Evolutionary conservation across 1,284 basidiomycete genomes (phyloP).

Genomic region (Sparassis latifolia): DNA sequence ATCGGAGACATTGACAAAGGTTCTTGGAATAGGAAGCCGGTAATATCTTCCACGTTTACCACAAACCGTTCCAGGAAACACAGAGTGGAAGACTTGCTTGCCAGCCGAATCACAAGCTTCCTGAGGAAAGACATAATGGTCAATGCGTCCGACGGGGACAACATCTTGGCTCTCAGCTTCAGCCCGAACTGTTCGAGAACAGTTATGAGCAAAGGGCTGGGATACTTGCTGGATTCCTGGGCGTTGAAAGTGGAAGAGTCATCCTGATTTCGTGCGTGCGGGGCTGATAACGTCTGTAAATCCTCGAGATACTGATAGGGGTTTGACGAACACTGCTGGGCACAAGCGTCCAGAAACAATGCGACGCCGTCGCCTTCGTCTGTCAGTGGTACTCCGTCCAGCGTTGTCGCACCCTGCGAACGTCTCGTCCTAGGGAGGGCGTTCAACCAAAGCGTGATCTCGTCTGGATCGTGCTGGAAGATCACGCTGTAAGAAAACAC

Average conservation of each 20-base stretch:
- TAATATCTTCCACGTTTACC: slow-evolving; percentile 30
- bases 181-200: slow-evolving; percentile 71
- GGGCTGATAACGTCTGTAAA: slow-evolving; percentile 28
- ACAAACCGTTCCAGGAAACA: slow-evolving; percentile 29
- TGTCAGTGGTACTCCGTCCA: slow-evolving; percentile 46
- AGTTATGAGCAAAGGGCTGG: slow-evolving; percentile 73
- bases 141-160: slow-evolving; percentile 55
- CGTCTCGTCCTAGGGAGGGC: slow-evolving; percentile 42
- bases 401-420: slow-evolving; percentile 28
- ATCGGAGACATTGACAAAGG: slow-evolving; percentile 23
- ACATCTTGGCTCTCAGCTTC: slow-evolving; percentile 46
- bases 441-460: slow-evolving; percentile 73
- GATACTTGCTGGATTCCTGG: slow-evolving; percentile 21
- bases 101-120: slow-evolving; percentile 50
- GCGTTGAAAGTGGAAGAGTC: slow-evolving; percentile 3
- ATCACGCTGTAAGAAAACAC: slow-evolving; percentile 66
- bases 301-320: slow-evolving; percentile 88
- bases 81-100: slow-evolving; percentile 44
- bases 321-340: slow-evolving; percentile 78
- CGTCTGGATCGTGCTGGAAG: slow-evolving; percentile 76
- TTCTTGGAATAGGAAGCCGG: slow-evolving; percentile 25
- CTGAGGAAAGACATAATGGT: slow-evolving; percentile 58
- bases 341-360: slow-evolving; percentile 80
- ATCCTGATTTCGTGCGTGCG: slow-evolving; percentile 7
- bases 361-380: slow-evolving; percentile 61